Conservation (phyloP, 768 basidiomycete species). For the Cubamyces sp. region DNA sequence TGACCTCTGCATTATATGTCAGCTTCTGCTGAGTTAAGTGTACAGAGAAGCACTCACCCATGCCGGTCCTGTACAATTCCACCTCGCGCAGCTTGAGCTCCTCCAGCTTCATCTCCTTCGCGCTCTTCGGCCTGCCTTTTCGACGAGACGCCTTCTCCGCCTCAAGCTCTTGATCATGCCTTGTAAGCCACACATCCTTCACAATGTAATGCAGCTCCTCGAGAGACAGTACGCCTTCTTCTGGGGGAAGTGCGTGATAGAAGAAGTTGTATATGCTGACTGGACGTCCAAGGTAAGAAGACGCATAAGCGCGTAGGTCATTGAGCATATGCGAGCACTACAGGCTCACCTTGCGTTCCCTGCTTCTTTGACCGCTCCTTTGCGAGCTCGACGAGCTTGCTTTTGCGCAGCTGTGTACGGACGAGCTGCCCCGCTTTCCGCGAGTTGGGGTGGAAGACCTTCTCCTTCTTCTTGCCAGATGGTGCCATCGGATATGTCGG, state of each 20-base stretch:
- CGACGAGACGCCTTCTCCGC: conserved; percentile 62
- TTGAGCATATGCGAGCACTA: not conserved
- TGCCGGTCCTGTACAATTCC: conserved; percentile 78
- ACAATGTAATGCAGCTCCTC: conserved; percentile 69
- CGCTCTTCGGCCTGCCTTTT: conserved; percentile 77
- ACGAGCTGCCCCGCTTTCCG: conserved; percentile 80
- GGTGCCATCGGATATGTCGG: conserved; percentile 30
- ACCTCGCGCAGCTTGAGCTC: conserved; percentile 68
- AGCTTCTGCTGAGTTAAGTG: conserved; percentile 9
- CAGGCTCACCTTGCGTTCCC: conserved; percentile 50
- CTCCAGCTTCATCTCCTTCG: conserved; percentile 67
- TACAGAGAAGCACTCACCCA: conserved; percentile 55
- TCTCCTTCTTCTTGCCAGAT: conserved; percentile 61
- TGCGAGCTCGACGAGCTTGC: conserved; percentile 60
- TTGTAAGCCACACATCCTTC: conserved; percentile 70
- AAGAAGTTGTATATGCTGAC: conserved; percentile 80
- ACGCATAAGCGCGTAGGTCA: too few relatives aligned
- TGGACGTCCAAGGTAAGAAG: conserved; percentile 32
- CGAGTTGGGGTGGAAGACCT: conserved; percentile 81
- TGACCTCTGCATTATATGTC: conserved; percentile 57
- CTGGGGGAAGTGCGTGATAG: conserved; percentile 68
- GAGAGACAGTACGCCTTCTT: conserved; percentile 56
- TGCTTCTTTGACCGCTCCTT: conserved; percentile 63
- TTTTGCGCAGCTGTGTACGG: conserved; percentile 68
- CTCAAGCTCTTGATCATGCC: conserved; percentile 68